These are phyloP conservation scores for Echinochloa phyllopogon DNA, from an alignment of 176 grass and related monocot genomes.

Conservation along the genomic window DNA sequence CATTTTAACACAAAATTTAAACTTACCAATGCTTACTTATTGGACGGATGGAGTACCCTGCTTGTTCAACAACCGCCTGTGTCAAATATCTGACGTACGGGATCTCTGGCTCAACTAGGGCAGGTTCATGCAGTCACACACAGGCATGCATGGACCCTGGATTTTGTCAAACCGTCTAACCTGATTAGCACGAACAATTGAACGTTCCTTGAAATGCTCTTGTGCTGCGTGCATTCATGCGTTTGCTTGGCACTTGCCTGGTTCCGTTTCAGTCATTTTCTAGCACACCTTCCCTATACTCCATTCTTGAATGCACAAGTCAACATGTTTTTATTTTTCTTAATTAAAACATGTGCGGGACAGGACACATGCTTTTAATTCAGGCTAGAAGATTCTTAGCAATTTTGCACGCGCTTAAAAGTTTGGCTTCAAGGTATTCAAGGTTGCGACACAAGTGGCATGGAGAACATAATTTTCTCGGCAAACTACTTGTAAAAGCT, in stretches of 20 bases:
- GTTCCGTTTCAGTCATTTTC: neutral
- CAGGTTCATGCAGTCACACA: neutral
- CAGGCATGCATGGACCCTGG: neutral
- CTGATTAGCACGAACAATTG: neutral
- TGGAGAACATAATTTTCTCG: neutral
- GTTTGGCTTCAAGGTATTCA: neutral
- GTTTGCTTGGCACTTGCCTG: neutral
- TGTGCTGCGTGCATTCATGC: neutral
- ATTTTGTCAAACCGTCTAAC: constrained; percentile 36
- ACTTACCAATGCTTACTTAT: too few relatives aligned
- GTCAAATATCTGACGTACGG: constrained; percentile 44
- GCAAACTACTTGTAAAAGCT: neutral
- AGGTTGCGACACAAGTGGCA: neutral
- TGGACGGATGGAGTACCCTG: too few relatives aligned
- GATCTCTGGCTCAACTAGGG: neutral
- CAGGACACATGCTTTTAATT: neutral
- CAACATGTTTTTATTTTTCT: neutral
- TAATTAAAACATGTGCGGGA: neutral
- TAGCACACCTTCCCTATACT: neutral
- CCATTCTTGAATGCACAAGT: neutral
- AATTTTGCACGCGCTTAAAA: constrained; percentile 5
- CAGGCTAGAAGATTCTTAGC: constrained; percentile 13
- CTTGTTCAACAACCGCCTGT: neutral
- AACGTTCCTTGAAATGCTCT: constrained; percentile 2
- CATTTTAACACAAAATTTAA: too few relatives aligned